phyloP scores from a whole-genome alignment of 1,284 basidiomycete genomes.

The Marasmius tenuissimus region DNA sequence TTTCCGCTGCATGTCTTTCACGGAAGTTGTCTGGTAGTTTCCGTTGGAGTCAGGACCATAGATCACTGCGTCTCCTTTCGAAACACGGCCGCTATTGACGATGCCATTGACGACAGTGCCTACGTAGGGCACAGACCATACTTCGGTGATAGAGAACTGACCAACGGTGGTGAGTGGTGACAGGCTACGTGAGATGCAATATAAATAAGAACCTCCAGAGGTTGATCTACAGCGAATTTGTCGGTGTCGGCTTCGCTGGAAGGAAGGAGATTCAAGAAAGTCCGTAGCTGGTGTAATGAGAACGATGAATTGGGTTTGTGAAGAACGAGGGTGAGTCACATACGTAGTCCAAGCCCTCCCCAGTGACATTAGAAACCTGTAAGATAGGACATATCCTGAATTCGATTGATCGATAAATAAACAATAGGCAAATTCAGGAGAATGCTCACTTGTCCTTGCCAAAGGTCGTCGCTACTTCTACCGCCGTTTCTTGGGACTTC shows the following conservation, averaged over 20 bases:
- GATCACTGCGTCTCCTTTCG: conserved; percentile 80
- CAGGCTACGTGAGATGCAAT: background rate
- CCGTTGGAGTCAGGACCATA: conserved; percentile 95
- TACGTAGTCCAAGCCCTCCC: conserved; percentile 83
- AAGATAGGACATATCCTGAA: conserved; percentile 89
- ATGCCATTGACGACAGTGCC: conserved; percentile 96
- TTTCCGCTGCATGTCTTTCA: conserved; percentile 96
- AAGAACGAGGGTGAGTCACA: conserved; percentile 18
- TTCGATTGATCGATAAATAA: background rate
- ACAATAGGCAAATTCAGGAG: background rate
- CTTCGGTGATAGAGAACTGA: conserved; percentile 80
- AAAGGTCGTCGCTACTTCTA: conserved; percentile 76
- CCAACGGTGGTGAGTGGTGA: conserved; percentile 6
- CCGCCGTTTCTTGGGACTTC: conserved; percentile 71
- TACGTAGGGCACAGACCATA: conserved; percentile 91
- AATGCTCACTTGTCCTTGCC: conserved; percentile 60
- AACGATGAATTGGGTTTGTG: conserved; percentile 9
- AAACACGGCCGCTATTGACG: conserved; percentile 74
- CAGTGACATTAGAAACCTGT: conserved; percentile 93
- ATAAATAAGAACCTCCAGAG: conserved; percentile 68
- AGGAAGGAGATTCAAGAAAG: conserved; percentile 84
- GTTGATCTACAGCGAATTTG: conserved; percentile 82
- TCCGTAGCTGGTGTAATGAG: conserved; percentile 55
- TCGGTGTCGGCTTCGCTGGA: conserved; percentile 81
- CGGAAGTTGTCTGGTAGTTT: conserved; percentile 77